Evolutionary conservation across 345 rosid genomes (phyloP).

Genomic region (Alliaria petiolata): DNA sequence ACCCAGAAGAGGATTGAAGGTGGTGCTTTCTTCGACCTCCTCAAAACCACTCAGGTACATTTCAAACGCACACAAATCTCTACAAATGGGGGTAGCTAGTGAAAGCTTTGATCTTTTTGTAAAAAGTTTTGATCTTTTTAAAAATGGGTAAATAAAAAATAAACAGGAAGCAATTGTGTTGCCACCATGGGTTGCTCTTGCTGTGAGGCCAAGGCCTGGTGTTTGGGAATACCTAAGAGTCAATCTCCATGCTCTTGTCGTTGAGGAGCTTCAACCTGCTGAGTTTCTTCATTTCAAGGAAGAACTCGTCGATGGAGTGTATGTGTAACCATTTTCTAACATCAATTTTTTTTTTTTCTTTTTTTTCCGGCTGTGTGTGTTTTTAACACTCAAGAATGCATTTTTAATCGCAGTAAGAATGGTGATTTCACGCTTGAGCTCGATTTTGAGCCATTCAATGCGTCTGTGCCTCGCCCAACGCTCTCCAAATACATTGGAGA

Average conservation of each 20-base stretch:
- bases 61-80: neutral
- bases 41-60: constrained; percentile 66
- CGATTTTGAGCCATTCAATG: constrained; percentile 93
- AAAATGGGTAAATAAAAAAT: neutral
- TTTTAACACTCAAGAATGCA: neutral
- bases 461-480: constrained; percentile 88
- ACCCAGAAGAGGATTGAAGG: constrained; percentile 51
- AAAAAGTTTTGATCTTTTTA: neutral
- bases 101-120: neutral
- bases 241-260: constrained; percentile 71
- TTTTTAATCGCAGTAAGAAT: constrained; percentile 47
- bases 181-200: constrained; percentile 92
- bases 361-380: neutral
- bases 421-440: constrained; percentile 86
- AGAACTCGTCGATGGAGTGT: constrained; percentile 95
- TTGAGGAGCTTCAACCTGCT: constrained; percentile 72
- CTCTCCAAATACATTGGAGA: constrained; percentile 83
- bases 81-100: neutral
- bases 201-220: constrained; percentile 95
- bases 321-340: constrained; percentile 19
- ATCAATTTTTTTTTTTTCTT: neutral
- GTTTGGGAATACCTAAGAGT: constrained; percentile 91
- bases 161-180: constrained; percentile 82
- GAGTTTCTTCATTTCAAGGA: constrained; percentile 94
- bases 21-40: constrained; percentile 67